Base-by-base conservation (phyloP, 805 yeast species). In the Candida arabinofermentans region DNA sequence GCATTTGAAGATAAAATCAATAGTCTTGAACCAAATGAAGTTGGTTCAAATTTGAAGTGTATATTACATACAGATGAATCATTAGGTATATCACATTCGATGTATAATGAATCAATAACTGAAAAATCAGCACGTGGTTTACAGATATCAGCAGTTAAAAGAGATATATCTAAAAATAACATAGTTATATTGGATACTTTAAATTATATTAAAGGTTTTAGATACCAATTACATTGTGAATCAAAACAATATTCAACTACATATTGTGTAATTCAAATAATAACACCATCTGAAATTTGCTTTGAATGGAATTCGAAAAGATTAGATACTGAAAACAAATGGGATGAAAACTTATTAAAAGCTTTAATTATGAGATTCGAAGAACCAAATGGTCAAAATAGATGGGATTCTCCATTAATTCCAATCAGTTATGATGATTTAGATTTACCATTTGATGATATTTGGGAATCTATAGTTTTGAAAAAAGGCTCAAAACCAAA, bases 391-490 rank as follows among this genome's bases (percentile, higher is more conserved):
- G 79, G 81, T 24, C 76, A 77, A 54, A 77, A 83, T 22, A 67
- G 96, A 45, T 93, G 99, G 99, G 99, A 93, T 57, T 79, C 95
- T 4, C 99, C 99, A 5, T 66, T 91, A 46, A 81, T 89, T 57
- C 79, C 87, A 0, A 63, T 90, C 1, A 74, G 80, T 3, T 74
- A 69, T 53, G 79, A 75, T 37, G 81, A 82, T 24, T 67, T 67
- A 13, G 64, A 62, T 3, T 55, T 82, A 21, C 86, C 89, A 0
- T 61, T 83, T 17, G 83, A 82, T 2, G 85, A 79, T 14, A 73
- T 93, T 2, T 81, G 83, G 81, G 72, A 72, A 37, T 74, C 79
- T 0, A 54, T 83, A 2, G 82, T 78, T 26, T 58, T 85, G 46
- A 71, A 77, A 37, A 73, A 77, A 60, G 74, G 86, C 40, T 71